A percentile compares a stretch with the other conserved stretches of the same genome.
Evolutionary conservation across 306 rosid genomes (phyloP).

Genomic region (Quillaja saponaria): DNA sequence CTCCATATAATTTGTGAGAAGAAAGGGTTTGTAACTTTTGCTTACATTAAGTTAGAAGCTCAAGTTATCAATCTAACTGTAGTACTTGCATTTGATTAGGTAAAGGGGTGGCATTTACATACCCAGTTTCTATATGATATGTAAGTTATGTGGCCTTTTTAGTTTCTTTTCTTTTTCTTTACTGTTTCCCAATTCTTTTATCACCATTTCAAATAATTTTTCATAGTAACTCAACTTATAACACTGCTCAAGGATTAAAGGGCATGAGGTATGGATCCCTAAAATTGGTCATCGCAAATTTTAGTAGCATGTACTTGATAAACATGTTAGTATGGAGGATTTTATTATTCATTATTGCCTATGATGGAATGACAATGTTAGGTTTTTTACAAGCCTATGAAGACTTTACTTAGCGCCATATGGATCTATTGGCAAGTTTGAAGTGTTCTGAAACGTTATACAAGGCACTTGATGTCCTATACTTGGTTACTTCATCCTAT

Average conservation of each 20-base stretch:
- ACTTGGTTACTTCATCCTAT: not conserved
- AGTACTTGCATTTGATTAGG: no score
- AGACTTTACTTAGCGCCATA: not conserved
- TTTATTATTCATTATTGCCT: no score
- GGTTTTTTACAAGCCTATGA: no score
- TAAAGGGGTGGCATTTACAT: conserved; percentile 17
- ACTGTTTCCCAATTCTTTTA: not conserved
- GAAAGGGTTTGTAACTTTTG: no score
- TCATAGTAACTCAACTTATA: no score
- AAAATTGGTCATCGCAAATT: not conserved
- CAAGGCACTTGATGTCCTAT: not conserved
- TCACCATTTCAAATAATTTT: no score
- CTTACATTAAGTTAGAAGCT: no score
- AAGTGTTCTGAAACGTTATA: not conserved
- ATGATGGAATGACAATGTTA: no score
- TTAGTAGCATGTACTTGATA: conserved; percentile 3
- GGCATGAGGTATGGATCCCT: not conserved
- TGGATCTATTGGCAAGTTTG: not conserved
- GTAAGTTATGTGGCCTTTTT: not conserved
- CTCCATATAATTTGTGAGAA: no score
- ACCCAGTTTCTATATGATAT: not conserved
- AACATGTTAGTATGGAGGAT: no score
- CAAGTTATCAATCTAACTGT: no score
- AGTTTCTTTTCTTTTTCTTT: not conserved
- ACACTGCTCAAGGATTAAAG: no score